Conservation (phyloP, 176 grass and related monocot genomes). For the Raddia distichophylla region DNA sequence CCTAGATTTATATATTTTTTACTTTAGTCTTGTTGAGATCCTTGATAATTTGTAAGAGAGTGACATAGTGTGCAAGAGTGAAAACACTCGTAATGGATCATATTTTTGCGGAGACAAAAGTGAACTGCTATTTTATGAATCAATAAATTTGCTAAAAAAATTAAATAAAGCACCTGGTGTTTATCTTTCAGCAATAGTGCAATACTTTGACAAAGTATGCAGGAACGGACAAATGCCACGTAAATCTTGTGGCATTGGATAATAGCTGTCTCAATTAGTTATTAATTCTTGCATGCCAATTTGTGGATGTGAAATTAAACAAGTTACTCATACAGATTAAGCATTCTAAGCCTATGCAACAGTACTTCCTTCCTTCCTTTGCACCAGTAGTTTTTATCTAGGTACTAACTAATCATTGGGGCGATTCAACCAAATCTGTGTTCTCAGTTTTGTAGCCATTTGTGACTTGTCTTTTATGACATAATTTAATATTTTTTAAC, state of each 20-base stretch:
- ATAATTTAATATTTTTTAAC: not conserved
- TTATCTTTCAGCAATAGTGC: not conserved
- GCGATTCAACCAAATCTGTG: conserved; percentile 4
- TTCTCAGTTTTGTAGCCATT: conserved; percentile 2
- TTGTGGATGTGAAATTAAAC: conserved; percentile 1
- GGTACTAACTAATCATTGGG: not conserved
- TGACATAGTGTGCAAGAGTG: not conserved
- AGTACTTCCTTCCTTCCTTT: not conserved
- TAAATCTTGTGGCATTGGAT: conserved; percentile 1
- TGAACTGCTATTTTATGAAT: not conserved
- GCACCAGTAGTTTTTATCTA: not conserved
- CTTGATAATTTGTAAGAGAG: not conserved
- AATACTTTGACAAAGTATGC: not conserved
- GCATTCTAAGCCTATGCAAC: not conserved
- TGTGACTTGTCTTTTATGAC: not conserved
- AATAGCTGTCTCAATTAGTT: not conserved
- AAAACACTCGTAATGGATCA: not conserved
- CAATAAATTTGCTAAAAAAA: too few species aligned
- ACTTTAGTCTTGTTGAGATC: conserved; percentile 1
- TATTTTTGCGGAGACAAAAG: not conserved
- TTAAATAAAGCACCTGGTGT: not conserved
- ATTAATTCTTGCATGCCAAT: not conserved
- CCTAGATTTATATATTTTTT: not conserved
- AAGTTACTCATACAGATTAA: conserved; percentile 13
- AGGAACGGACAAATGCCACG: not conserved